Conservation (phyloP, 805 yeast species). For the Clavispora vitiphila region DNA sequence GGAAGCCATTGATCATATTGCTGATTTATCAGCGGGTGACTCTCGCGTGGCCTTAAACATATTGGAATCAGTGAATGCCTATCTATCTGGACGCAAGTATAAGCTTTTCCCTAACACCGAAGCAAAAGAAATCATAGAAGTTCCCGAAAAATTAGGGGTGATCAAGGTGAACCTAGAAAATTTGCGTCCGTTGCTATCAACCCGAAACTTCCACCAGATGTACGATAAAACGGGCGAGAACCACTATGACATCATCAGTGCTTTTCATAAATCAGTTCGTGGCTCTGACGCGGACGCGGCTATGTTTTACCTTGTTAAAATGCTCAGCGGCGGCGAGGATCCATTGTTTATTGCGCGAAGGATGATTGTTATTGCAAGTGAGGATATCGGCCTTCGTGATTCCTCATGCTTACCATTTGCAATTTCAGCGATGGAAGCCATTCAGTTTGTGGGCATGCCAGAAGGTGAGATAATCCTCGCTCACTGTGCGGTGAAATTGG, state of each 20-base stretch:
- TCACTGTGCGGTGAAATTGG: conserved; percentile 89
- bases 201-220: conserved; percentile 44
- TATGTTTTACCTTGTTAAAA: conserved; percentile 75
- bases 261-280: conserved; percentile 88
- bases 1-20: conserved; percentile 61
- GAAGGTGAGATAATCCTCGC: conserved; percentile 87
- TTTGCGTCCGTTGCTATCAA: conserved; percentile 40
- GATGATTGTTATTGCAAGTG: conserved; percentile 92
- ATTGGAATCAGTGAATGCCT: conserved; percentile 66
- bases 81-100: conserved; percentile 33
- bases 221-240: conserved; percentile 88
- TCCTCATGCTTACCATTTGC: conserved; percentile 83
- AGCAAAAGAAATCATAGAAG: conserved; percentile 8
- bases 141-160: conserved; percentile 19
- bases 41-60: conserved; percentile 79
- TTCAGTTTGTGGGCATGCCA: conserved; percentile 89
- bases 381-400: conserved; percentile 86
- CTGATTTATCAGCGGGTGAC: conserved; percentile 80
- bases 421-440: conserved; percentile 77
- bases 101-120: conserved; percentile 7
- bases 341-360: conserved; percentile 85
- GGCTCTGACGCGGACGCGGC: conserved; percentile 92
- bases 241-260: conserved; percentile 93
- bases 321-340: conserved; percentile 93
- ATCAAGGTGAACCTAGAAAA: conserved; percentile 35